A percentile compares a stretch with the other conserved stretches of the same genome.
Evolutionary conservation across 2,329 filamentous ascomycete genomes (phyloP).

Genomic region (Aspergillus latus): DNA sequence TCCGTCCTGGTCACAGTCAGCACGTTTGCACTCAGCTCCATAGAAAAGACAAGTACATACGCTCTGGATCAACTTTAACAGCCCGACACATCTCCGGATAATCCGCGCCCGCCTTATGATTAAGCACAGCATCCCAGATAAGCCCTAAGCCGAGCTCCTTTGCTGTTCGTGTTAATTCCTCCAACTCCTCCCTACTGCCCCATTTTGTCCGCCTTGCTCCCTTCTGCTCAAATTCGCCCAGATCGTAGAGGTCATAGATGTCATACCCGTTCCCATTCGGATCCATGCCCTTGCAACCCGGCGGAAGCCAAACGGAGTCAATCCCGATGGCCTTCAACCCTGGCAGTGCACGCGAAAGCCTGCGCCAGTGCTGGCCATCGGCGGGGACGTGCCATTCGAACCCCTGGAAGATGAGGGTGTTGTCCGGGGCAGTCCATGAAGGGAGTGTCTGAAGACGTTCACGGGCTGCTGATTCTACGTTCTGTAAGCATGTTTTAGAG

Average conservation of each 20-base stretch:
- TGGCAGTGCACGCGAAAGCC: conserved; percentile 55
- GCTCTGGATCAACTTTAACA: conserved; percentile 61
- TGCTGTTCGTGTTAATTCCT: conserved; percentile 53
- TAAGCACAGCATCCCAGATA: conserved; percentile 70
- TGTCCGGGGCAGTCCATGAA: conserved; percentile 36
- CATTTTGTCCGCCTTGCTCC: conserved; percentile 64
- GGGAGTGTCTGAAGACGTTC: conserved; percentile 6
- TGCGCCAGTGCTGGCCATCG: conserved; percentile 61
- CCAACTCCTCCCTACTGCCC: conserved; percentile 63
- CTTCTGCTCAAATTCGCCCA: conserved; percentile 66
- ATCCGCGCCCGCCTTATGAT: conserved; percentile 71
- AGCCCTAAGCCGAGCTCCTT: conserved; percentile 56
- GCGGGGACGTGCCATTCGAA: conserved; percentile 72
- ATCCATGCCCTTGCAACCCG: conserved; percentile 66
- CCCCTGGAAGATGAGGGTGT: conserved; percentile 61
- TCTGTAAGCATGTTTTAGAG: too few relatives aligned
- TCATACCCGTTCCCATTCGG: conserved; percentile 67
- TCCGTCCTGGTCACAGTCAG: conserved; percentile 1
- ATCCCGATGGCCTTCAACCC: conserved; percentile 61
- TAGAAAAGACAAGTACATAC: conserved; percentile 25
- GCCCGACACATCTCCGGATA: conserved; percentile 62
- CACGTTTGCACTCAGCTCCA: background rate
- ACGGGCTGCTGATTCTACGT: conserved; percentile 1
- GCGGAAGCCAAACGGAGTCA: conserved; percentile 66
- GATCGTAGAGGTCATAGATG: conserved; percentile 68